Evolutionary conservation across 441 rosid species (phyloP).

Genomic region (Rhodomyrtus psidioides): DNA sequence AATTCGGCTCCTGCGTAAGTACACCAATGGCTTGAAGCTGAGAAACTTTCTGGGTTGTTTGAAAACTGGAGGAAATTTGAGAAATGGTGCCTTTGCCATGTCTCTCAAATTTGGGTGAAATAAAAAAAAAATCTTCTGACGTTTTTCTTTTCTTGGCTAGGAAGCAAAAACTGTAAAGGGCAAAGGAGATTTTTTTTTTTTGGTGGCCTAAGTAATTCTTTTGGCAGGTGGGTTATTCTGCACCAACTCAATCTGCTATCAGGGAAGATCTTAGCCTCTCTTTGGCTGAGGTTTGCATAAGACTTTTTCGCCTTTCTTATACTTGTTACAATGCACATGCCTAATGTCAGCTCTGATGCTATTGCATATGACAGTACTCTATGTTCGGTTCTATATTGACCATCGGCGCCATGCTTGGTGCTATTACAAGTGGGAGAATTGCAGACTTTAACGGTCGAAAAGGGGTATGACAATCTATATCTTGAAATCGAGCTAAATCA

Average conservation of each 20-base stretch:
- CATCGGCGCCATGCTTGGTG: conserved; percentile 92
- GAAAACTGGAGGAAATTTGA: not conserved
- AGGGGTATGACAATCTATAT: conserved; percentile 42
- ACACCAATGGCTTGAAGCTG: not conserved
- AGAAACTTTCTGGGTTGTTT: not conserved
- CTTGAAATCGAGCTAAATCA: not conserved
- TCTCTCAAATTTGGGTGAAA: conserved; percentile 1
- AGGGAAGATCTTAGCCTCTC: conserved; percentile 72
- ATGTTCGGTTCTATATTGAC: conserved; percentile 84
- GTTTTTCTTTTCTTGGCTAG: conserved; percentile 7
- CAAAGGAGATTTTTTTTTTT: not conserved
- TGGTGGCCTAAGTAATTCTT: conserved; percentile 28
- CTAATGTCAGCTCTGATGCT: not conserved
- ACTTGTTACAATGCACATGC: not conserved
- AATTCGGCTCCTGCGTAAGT: conserved; percentile 91
- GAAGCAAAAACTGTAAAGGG: conserved; percentile 12
- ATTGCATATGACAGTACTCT: conserved; percentile 50
- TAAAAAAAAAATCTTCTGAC: not conserved
- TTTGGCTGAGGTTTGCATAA: conserved; percentile 36
- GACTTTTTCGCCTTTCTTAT: not conserved
- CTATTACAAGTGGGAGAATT: conserved; percentile 62
- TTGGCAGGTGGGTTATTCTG: conserved; percentile 89
- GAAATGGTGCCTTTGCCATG: not conserved
- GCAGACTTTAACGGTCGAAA: conserved; percentile 74
- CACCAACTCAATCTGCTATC: conserved; percentile 80